Base-by-base conservation (phyloP, 768 basidiomycete species). In the Piloderma croceum region DNA sequence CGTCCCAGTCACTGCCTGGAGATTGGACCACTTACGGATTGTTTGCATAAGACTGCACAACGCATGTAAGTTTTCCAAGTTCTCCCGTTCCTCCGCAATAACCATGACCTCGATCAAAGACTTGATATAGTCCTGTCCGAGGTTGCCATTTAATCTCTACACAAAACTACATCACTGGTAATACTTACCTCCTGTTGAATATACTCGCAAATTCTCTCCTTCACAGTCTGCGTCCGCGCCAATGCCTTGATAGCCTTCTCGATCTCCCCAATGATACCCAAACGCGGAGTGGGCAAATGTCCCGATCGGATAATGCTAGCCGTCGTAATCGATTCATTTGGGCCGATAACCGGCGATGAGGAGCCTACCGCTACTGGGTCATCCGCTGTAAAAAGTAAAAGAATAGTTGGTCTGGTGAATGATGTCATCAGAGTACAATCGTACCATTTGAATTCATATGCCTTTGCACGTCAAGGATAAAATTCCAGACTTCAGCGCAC, bases 401-500 rank as follows among this genome's bases (percentile, higher is more conserved):
- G 41, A 31, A 42, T 36, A 22, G 34, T 13, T 17, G 32, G 33
- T 15, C 9, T 29, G 10, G 27, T 29, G 42, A 17, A 25, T 25
- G 38, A 39, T 24, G 31, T 24, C 25, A 36, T 34, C 24, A 17
- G 32, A 31, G 23, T 25, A 42, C 35, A 29, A 36, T 67, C 78
- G 50, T 47, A 85, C 82, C 77, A 61, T 66, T 67, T 19, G 63
- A 62, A 51, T 77, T 78, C 73, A 90, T 74, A 56, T 93, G 90
- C 44, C 80, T 74, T 61, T 92, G 90, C 23, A 97, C 90, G 55
- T 94, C 90, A 46, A 76, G 67, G 51, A 99, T 94, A 60, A 97
- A 99, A 53, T 85, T 87, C 94, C 96, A 99, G 36, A 98, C 89
- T 67, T 98, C 92, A 23, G 81, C 74, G 51, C 94, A 99, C 22